Percentiles rank a stretch among this genome's conserved stretches.
These are phyloP conservation scores for Nectriaceae sp. DNA, from an alignment of 2,329 filamentous ascomycete species.

Conservation along the genomic window DNA sequence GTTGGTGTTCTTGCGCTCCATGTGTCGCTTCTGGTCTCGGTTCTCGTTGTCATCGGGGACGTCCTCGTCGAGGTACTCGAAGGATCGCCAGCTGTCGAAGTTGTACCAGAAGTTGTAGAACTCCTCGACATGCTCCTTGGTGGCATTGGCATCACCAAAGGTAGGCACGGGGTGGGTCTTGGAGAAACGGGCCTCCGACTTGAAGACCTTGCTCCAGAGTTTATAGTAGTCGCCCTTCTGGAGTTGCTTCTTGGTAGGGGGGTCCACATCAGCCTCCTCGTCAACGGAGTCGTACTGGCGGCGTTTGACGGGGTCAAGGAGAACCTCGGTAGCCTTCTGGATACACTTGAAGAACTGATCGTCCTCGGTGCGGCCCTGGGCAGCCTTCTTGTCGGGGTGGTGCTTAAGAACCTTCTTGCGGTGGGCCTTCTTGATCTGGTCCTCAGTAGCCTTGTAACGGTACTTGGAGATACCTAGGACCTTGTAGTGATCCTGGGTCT, in stretches of 20 bases:
- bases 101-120: slow-evolving; percentile 99
- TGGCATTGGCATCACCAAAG: slow-evolving; percentile 81
- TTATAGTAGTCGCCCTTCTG: slow-evolving; percentile 93
- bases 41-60: slow-evolving; percentile 99
- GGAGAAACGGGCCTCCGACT: slow-evolving; percentile 90
- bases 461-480: slow-evolving; percentile 92
- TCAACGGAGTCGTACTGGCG: slow-evolving; percentile 97
- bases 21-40: slow-evolving; percentile 97
- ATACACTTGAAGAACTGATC: slow-evolving; percentile 99
- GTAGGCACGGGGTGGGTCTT: slow-evolving; percentile 84
- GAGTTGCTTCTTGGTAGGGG: slow-evolving; percentile 87
- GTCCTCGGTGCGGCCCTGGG: slow-evolving; percentile 82
- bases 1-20: slow-evolving; percentile 98
- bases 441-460: slow-evolving; percentile 89
- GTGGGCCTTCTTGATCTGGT: slow-evolving; percentile 98
- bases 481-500: slow-evolving; percentile 97
- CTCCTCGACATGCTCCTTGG: slow-evolving; percentile 84
- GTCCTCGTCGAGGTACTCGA: slow-evolving; percentile 98
- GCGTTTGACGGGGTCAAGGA: slow-evolving; percentile 88
- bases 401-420: slow-evolving; percentile 99
- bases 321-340: slow-evolving; percentile 93
- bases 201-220: slow-evolving; percentile 88
- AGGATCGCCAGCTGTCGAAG: slow-evolving; percentile 96
- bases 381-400: slow-evolving; percentile 98
- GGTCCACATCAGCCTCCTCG: slow-evolving; percentile 87